phyloP scores from a whole-genome alignment of 1,284 basidiomycete species.

The Ceratobasidium sp. region DNA sequence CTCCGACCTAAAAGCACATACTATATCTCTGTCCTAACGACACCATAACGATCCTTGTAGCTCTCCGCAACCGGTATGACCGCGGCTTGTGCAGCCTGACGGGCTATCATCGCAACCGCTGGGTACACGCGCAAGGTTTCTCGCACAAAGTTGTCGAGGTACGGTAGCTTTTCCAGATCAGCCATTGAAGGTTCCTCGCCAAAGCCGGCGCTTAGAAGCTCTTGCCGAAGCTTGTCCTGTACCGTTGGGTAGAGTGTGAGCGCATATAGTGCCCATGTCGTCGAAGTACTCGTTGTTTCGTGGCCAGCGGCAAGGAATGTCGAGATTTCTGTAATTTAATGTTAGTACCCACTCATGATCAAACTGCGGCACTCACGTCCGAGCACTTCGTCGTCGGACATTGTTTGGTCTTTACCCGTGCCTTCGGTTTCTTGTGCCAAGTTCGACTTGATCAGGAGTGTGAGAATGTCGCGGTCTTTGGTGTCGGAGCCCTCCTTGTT shows the following conservation, averaged over 20 bases:
- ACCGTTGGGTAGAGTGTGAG: slow-evolving; percentile 67
- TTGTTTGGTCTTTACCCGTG: slow-evolving; percentile 1
- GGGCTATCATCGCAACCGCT: slow-evolving; percentile 49
- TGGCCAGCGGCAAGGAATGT: slow-evolving; percentile 29
- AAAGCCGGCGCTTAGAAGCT: slow-evolving; percentile 62
- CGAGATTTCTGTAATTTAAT: neutral
- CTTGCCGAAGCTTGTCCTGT: slow-evolving; percentile 77
- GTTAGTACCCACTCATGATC: neutral
- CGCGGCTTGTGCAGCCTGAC: slow-evolving; percentile 53
- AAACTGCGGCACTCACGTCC: slow-evolving; percentile 28
- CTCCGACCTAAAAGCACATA: slow-evolving; percentile 47
- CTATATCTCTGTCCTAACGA: slow-evolving; percentile 56
- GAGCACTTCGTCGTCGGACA: slow-evolving; percentile 45
- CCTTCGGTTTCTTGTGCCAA: slow-evolving; percentile 55
- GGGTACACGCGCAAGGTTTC: slow-evolving; percentile 54
- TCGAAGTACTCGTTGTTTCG: slow-evolving; percentile 34
- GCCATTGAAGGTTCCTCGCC: slow-evolving; percentile 61
- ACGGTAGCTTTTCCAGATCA: slow-evolving; percentile 56
- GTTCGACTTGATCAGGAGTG: slow-evolving; percentile 56
- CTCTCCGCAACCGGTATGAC: slow-evolving; percentile 57
- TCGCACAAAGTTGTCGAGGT: slow-evolving; percentile 58
- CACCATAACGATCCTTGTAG: slow-evolving; percentile 61
- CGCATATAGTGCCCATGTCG: slow-evolving; percentile 48
- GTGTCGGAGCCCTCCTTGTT: slow-evolving; percentile 17
- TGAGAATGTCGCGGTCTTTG: slow-evolving; percentile 51